Evolutionary conservation across 371 early-diverging fungal species (phyloP).

Genomic region (Syncephalastrum monosporum): DNA sequence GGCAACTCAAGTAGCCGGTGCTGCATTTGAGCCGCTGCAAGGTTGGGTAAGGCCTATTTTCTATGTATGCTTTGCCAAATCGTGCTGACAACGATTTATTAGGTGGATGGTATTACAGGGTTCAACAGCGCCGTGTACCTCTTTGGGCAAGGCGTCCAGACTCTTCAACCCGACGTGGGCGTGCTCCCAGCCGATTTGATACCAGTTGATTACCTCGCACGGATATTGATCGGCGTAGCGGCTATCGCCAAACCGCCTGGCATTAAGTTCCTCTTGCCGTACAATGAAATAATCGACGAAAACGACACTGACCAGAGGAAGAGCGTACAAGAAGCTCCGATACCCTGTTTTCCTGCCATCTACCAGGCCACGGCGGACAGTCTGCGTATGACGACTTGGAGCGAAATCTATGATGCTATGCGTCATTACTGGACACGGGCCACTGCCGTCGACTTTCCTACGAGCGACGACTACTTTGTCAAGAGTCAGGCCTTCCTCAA

Average conservation of each 20-base stretch:
- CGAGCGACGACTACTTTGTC: constrained; percentile 39
- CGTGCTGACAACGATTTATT: not conserved
- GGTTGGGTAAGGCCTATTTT: constrained; percentile 53
- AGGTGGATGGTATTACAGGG: constrained; percentile 61
- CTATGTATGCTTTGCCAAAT: not conserved
- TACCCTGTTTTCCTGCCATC: constrained; percentile 44
- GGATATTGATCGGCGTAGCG: constrained; percentile 33
- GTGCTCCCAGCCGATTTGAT: constrained; percentile 47
- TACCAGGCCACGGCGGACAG: constrained; percentile 41
- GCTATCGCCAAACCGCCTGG: constrained; percentile 34
- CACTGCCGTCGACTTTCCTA: constrained; percentile 27
- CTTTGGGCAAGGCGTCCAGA: constrained; percentile 40
- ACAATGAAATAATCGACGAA: constrained; percentile 34
- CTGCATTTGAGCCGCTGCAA: constrained; percentile 52
- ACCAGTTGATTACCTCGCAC: constrained; percentile 54
- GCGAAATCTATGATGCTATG: constrained; percentile 29
- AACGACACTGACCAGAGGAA: constrained; percentile 11
- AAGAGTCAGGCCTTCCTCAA: constrained; percentile 36
- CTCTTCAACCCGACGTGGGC: constrained; percentile 38
- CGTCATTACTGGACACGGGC: constrained; percentile 48
- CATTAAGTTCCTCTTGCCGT: constrained; percentile 38
- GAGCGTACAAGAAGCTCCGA: constrained; percentile 10
- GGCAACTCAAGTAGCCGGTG: constrained; percentile 60
- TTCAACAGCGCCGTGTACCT: constrained; percentile 44
- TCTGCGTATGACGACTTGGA: constrained; percentile 27